Base-by-base conservation (phyloP, 73 alveolate species). In the Durusdinium trenchii region DNA sequence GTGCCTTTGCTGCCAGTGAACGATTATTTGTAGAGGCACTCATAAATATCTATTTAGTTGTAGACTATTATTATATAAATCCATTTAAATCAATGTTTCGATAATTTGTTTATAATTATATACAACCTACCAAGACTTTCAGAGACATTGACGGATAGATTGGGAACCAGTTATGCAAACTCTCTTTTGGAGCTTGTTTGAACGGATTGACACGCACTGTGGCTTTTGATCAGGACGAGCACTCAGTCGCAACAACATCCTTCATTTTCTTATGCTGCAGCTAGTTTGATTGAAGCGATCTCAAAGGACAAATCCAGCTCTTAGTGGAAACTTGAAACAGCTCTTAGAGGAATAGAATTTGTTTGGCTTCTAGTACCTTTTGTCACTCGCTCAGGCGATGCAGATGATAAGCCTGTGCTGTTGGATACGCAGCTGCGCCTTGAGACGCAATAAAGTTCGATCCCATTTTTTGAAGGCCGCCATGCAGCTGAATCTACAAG, bases 391-490 rank as follows among this genome's bases (percentile, higher is more conserved):
- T 32, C 10, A 91, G 97, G 97, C 52, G 99, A 93, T 93, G 90
- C 99, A 54, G 99, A 93, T 38, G 99, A 93, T 82, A 93, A 93
- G 93, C 99, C 99, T 18, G 99, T 93, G n/a, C 93, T 93, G 14
- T 42, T 93, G 92, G 99, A 93, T 43, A 93, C 99, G 20, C 99
- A 93, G 82, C 81, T 93, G 99, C 30, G 40, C 51, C 90, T 79
- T 32, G 86, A n/a, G 61, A 73, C 14, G 18, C 84, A 9, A 20
- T 23, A 7, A 12, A 51, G 51, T n/a, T 9, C 35, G 12, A 57
- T 73, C 50, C 73, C 73, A n/a, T n/a, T n/a, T n/a, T n/a, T n/a
- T n/a, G n/a, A n/a, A n/a, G n/a, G n/a, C n/a, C n/a, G n/a, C n/a
- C n/a, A n/a, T n/a, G n/a, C n/a, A n/a, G n/a, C n/a, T n/a, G n/a